Conservation (phyloP, 2,329 filamentous ascomycete species). For the Trichoderma breve region DNA sequence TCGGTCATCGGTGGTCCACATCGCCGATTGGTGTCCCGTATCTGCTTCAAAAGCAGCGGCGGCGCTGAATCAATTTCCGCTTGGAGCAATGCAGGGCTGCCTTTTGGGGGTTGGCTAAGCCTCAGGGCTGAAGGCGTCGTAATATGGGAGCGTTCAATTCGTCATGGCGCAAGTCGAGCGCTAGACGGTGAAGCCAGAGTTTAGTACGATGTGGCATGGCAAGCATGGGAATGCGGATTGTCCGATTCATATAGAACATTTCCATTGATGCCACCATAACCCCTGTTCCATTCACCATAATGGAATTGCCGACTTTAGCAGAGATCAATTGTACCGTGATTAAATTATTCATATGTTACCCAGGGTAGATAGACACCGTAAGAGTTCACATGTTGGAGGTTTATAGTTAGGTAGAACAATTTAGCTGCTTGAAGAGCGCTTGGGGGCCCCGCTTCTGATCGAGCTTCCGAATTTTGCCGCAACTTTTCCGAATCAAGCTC, state of each 20-base stretch:
- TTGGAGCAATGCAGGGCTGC: not conserved
- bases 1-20: not conserved
- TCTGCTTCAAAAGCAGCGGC: not conserved
- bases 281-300: not conserved
- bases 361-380: not conserved
- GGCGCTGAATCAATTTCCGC: not conserved
- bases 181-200: not conserved
- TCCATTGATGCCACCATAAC: no score
- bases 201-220: not conserved
- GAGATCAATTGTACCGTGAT: not conserved
- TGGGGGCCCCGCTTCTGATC: not conserved
- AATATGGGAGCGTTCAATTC: not conserved
- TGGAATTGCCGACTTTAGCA: not conserved
- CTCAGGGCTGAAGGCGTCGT: not conserved
- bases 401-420: not conserved
- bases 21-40: not conserved
- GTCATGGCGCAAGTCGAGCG: not conserved
- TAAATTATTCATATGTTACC: not conserved
- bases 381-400: not conserved
- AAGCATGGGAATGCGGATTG: not conserved
- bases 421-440: not conserved
- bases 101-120: not conserved
- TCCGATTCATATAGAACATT: not conserved
- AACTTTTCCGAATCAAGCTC: constrained; percentile 21
- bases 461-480: constrained; percentile 21